Evolutionary conservation across 495 filamentous ascomycete genomes (phyloP).

Genomic region (Annulohypoxylon moriforme): DNA sequence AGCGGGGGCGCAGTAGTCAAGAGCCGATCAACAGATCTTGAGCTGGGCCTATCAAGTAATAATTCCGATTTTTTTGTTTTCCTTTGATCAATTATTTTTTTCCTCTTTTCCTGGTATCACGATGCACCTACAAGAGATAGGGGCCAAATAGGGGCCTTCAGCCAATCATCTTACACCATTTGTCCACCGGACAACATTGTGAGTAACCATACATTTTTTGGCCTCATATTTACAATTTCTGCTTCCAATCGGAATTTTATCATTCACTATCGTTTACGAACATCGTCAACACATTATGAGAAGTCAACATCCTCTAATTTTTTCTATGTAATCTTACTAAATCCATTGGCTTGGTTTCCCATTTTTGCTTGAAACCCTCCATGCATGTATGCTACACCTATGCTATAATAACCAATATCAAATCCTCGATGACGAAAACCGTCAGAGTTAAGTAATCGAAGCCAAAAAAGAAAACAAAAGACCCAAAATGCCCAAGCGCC

Average conservation of each 20-base stretch:
- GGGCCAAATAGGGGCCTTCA: background rate
- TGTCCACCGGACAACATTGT: background rate
- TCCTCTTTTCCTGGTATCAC: too few relatives aligned
- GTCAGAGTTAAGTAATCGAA: background rate
- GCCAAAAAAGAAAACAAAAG: background rate
- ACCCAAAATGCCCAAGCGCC: background rate
- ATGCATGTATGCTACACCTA: slow-evolving; percentile 1
- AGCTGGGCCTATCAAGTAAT: too few relatives aligned
- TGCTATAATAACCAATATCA: background rate
- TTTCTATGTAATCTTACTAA: background rate
- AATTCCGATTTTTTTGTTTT: too few relatives aligned
- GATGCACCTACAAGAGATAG: background rate
- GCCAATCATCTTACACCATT: background rate
- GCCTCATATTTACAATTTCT: background rate
- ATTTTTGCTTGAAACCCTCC: background rate
- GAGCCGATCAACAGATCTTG: too few relatives aligned
- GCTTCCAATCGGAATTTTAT: background rate
- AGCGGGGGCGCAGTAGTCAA: too few relatives aligned
- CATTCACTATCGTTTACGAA: background rate
- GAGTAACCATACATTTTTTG: background rate
- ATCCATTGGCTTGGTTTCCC: background rate
- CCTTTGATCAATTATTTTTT: too few relatives aligned
- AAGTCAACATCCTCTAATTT: background rate
- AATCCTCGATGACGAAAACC: background rate
- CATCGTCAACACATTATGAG: background rate